phyloP scores from a whole-genome alignment of 768 basidiomycete species.

The Neoboletus subvelutipes region DNA sequence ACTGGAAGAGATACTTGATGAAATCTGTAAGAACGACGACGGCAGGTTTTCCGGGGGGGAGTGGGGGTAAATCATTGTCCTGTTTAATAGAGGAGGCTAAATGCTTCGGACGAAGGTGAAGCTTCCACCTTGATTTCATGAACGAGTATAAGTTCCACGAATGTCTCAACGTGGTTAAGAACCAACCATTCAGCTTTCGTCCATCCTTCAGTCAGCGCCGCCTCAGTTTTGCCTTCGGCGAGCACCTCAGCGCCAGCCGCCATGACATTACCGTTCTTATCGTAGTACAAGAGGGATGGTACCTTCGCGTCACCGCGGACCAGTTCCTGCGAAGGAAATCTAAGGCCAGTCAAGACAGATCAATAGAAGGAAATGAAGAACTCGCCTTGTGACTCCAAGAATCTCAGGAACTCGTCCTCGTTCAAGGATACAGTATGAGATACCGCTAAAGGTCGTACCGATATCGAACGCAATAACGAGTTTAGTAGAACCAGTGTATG shows the following conservation, averaged over 20 bases:
- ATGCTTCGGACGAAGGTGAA: constrained; percentile 20
- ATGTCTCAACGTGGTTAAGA: background rate
- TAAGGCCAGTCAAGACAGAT: constrained; percentile 15
- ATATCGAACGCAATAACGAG: no score
- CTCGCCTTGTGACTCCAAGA: constrained; percentile 11
- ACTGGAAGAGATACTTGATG: constrained; percentile 13
- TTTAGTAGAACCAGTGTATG: constrained; percentile 17
- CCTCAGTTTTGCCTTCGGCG: constrained; percentile 30
- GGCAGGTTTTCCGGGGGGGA: no score
- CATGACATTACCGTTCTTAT: constrained; percentile 31
- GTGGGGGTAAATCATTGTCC: no score
- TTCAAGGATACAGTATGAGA: constrained; percentile 35
- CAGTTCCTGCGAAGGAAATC: constrained; percentile 39
- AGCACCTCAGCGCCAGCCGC: constrained; percentile 44
- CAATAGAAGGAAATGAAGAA: background rate
- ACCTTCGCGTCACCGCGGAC: constrained; percentile 44
- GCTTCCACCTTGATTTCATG: constrained; percentile 23
- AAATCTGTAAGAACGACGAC: no score
- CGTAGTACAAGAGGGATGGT: constrained; percentile 45
- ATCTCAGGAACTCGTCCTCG: constrained; percentile 12
- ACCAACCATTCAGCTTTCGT: constrained; percentile 20
- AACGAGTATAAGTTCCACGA: background rate
- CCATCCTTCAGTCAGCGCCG: constrained; percentile 33
- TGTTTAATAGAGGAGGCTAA: background rate
- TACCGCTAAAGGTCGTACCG: constrained; percentile 45